These are phyloP conservation scores for Teunomyces barrocoloradensis DNA, from an alignment of 805 yeast genomes.

Conservation along the genomic window DNA sequence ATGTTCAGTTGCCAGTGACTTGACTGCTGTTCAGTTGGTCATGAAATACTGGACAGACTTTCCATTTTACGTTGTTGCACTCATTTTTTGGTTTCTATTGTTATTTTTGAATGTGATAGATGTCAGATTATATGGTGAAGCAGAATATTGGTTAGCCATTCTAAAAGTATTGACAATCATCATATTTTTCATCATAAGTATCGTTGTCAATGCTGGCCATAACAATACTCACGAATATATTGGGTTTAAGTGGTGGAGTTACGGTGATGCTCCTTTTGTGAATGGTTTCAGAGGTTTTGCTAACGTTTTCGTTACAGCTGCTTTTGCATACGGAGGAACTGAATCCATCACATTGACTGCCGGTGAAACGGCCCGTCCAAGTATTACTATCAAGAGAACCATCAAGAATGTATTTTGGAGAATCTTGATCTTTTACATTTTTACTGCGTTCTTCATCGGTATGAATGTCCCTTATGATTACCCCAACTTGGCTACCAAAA, in stretches of 20 bases:
- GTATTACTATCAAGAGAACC: conserved; percentile 27
- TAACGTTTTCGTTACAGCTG: conserved; percentile 48
- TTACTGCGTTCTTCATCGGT: conserved; percentile 40
- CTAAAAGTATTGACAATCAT: conserved; percentile 50
- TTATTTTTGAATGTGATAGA: conserved; percentile 39
- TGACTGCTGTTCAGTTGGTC: conserved; percentile 46
- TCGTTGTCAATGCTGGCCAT: conserved; percentile 59
- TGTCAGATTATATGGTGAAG: conserved; percentile 41
- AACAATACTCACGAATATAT: conserved; percentile 42
- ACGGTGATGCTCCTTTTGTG: conserved; percentile 54
- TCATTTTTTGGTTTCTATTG: conserved; percentile 53
- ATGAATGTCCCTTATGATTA: conserved; percentile 41
- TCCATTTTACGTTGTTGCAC: conserved; percentile 50
- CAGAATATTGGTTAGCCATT: conserved; percentile 38
- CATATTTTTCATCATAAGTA: conserved; percentile 54
- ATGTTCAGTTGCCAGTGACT: conserved; percentile 46
- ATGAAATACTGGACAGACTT: conserved; percentile 48
- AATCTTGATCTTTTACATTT: conserved; percentile 33
- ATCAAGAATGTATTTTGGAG: conserved; percentile 32
- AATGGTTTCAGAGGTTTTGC: conserved; percentile 54
- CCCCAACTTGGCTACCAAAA: conserved; percentile 27
- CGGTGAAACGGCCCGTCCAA: conserved; percentile 33
- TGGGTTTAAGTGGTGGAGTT: conserved; percentile 42
- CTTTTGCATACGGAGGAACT: conserved; percentile 51
- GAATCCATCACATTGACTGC: conserved; percentile 38